Percentiles rank a stretch among this genome's conserved stretches.
Conservation (phyloP, 176 grass and related monocot species). For the Triticum timopheevii region DNA sequence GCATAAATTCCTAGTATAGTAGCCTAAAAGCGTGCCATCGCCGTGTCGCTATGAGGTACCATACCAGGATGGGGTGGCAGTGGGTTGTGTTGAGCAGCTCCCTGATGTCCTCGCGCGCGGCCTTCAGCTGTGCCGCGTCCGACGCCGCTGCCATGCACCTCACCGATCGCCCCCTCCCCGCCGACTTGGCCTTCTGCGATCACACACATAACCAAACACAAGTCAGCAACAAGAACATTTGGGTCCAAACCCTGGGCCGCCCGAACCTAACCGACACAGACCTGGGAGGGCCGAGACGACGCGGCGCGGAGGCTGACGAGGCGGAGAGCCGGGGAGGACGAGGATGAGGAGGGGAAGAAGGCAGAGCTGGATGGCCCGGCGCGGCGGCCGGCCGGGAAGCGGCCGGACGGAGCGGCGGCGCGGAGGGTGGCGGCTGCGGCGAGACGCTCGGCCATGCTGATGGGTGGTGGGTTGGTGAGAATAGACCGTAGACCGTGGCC, state of each 20-base stretch:
- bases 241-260: neutral
- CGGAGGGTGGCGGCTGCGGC: constrained; percentile 40
- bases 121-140: constrained; percentile 67
- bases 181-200: constrained; percentile 20
- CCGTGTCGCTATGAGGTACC: neutral
- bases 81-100: constrained; percentile 66
- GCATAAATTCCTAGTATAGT: neutral
- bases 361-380: constrained; percentile 23
- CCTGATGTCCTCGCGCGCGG: constrained; percentile 79
- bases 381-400: neutral
- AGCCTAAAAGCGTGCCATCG: neutral
- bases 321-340: constrained; percentile 5
- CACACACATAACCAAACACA: neutral
- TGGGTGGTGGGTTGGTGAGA: constrained; percentile 34
- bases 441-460: constrained; percentile 69
- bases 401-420: neutral
- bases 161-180: constrained; percentile 37
- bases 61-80: constrained; percentile 94
- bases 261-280: constrained; percentile 17
- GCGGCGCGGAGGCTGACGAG: constrained; percentile 32
- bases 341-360: constrained; percentile 8
- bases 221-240: constrained; percentile 4
- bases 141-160: constrained; percentile 48
- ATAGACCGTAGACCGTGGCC: constrained; percentile 28
- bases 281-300: constrained; percentile 39